Evolutionary conservation across 495 filamentous ascomycete genomes (phyloP).

Genomic region (Haplographium delicatum): DNA sequence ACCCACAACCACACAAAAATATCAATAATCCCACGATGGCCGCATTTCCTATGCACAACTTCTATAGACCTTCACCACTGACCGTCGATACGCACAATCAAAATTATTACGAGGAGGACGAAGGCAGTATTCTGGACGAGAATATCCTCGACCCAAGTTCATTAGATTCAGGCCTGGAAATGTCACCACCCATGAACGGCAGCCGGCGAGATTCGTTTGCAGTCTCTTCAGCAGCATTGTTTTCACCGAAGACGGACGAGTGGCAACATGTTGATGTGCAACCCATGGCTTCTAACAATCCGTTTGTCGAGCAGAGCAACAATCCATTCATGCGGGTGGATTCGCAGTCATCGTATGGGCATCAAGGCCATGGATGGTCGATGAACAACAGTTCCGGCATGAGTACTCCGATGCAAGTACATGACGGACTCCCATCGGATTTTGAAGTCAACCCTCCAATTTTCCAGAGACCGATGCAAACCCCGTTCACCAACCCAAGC

Average conservation of each 20-base stretch:
- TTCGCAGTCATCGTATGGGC: conserved; percentile 44
- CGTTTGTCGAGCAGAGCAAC: conserved; percentile 54
- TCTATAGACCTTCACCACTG: conserved; percentile 57
- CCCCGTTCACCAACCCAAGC: conserved; percentile 44
- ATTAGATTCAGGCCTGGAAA: conserved; percentile 62
- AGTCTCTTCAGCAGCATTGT: conserved; percentile 55
- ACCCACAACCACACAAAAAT: too few relatives aligned
- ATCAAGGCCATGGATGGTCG: conserved; percentile 47
- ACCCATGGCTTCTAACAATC: conserved; percentile 45
- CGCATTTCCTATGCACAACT: conserved; percentile 50
- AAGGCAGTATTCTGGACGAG: conserved; percentile 76
- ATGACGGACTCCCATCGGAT: conserved; percentile 60
- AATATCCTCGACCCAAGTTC: conserved; percentile 66
- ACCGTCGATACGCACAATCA: conserved; percentile 56
- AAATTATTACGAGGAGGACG: conserved; percentile 72
- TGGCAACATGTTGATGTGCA: conserved; percentile 60
- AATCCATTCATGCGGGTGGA: conserved; percentile 54
- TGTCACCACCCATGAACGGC: conserved; percentile 59
- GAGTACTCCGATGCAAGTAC: conserved; percentile 40
- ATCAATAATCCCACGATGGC: conserved; percentile 45
- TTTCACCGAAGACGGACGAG: conserved; percentile 68
- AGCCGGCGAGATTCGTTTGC: conserved; percentile 70
- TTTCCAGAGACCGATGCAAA: conserved; percentile 42
- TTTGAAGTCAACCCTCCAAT: conserved; percentile 47
- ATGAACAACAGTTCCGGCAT: conserved; percentile 31